These are phyloP conservation scores for Oryza meyeriana DNA, from an alignment of 176 grass and related monocot genomes.

Conservation along the genomic window DNA sequence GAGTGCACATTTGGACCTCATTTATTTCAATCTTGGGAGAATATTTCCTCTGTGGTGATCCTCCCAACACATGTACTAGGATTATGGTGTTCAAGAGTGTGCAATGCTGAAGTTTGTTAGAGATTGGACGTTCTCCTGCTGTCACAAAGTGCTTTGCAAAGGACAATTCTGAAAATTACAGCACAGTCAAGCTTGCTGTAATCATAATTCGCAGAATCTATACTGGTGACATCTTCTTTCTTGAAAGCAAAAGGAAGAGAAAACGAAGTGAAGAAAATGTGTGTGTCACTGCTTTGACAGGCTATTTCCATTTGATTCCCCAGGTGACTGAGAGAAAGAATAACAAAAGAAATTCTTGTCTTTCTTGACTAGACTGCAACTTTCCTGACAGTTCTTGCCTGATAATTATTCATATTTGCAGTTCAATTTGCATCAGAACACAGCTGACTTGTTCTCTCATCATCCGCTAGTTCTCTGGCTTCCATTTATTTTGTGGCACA, in stretches of 20 bases:
- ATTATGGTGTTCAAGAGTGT: background rate
- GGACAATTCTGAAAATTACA: conserved; percentile 11
- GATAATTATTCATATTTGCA: conserved; percentile 1
- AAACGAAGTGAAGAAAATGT: background rate
- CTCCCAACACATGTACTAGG: background rate
- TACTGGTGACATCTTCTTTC: conserved; percentile 21
- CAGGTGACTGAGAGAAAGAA: background rate
- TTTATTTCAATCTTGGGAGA: background rate
- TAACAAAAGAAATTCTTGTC: background rate
- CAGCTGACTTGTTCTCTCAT: background rate
- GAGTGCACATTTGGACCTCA: background rate
- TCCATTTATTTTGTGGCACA: background rate
- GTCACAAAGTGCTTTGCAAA: background rate
- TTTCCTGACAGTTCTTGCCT: background rate
- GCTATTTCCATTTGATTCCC: conserved; percentile 17
- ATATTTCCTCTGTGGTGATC: background rate
- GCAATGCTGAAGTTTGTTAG: background rate
- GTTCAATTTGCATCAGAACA: conserved; percentile 1
- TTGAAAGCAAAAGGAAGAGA: conserved; percentile 20
- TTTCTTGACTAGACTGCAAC: background rate
- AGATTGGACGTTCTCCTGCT: background rate
- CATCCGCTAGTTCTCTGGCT: background rate
- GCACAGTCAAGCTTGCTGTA: background rate
- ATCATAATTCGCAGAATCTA: conserved; percentile 22
- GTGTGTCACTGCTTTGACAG: background rate